phyloP scores from a whole-genome alignment of 257 asterid species.

The Linderniella brevidens region DNA sequence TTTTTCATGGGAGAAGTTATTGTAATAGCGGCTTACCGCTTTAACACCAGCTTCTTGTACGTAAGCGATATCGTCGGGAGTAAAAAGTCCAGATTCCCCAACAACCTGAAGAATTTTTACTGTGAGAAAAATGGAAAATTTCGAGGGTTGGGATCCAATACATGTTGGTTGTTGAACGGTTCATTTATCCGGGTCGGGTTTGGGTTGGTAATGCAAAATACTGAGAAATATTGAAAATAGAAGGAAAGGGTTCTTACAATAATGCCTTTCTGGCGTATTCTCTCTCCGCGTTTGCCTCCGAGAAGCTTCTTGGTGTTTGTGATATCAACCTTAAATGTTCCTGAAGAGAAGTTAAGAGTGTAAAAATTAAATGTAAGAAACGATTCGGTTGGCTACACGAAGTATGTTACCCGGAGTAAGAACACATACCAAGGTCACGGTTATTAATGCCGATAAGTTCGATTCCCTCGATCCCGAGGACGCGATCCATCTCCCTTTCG shows the following conservation, averaged over 20 bases:
- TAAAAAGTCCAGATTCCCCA: constrained; percentile 93
- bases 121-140: constrained; percentile 1
- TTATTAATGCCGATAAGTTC: constrained; percentile 92
- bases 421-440: constrained; percentile 62
- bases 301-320: constrained; percentile 73
- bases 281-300: constrained; percentile 77
- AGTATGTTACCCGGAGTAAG: no score
- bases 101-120: constrained; percentile 38
- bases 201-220: background rate
- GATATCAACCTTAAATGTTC: constrained; percentile 80
- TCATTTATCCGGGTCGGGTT: background rate
- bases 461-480: constrained; percentile 68
- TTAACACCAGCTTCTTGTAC: constrained; percentile 78
- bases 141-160: no score
- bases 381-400: background rate
- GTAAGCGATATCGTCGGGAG: constrained; percentile 77
- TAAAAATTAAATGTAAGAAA: background rate
- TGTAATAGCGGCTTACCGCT: constrained; percentile 49
- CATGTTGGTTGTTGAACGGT: no score
- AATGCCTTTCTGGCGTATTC: constrained; percentile 45
- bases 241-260: constrained; percentile 24
- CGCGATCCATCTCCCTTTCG: constrained; percentile 96
- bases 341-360: constrained; percentile 15
- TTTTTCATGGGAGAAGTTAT: no score
- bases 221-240: no score